Evolutionary conservation across 768 basidiomycete species (phyloP).

Genomic region (Thelephora ganbajun): DNA sequence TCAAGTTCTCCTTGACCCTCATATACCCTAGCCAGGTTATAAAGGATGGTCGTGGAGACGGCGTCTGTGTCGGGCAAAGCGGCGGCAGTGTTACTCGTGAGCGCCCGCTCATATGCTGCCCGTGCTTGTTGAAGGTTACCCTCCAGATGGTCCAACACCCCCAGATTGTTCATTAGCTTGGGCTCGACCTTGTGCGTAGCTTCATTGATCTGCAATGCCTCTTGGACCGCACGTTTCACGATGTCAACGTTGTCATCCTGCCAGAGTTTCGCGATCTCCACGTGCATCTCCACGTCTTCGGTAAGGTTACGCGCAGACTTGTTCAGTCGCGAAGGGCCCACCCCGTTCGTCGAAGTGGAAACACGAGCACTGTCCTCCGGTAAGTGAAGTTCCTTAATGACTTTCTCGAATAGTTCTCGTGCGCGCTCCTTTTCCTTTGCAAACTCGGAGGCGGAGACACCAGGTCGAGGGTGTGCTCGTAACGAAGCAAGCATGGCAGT

Average conservation of each 20-base stretch:
- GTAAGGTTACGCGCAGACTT: constrained; percentile 37
- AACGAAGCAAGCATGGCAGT: constrained; percentile 83
- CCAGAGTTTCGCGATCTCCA: constrained; percentile 87
- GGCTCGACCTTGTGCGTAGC: constrained; percentile 36
- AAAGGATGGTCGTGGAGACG: constrained; percentile 72
- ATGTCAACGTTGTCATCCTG: constrained; percentile 68
- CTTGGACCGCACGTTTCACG: constrained; percentile 56
- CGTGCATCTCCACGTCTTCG: constrained; percentile 76
- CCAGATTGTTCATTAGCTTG: constrained; percentile 70
- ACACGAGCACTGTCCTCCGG: constrained; percentile 29
- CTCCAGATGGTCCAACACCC: constrained; percentile 59
- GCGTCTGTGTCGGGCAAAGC: constrained; percentile 40
- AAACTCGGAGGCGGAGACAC: constrained; percentile 60
- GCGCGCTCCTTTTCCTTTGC: constrained; percentile 60
- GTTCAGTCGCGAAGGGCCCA: constrained; percentile 6
- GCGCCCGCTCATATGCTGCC: constrained; percentile 57
- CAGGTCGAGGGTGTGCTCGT: constrained; percentile 70
- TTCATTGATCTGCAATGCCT: constrained; percentile 56
- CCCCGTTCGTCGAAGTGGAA: constrained; percentile 19
- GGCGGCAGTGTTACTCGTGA: constrained; percentile 31
- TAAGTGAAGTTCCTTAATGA: constrained; percentile 45
- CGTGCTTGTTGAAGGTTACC: constrained; percentile 42
- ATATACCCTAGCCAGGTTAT: constrained; percentile 85
- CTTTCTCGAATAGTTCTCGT: constrained; percentile 70
- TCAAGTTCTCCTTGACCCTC: constrained; percentile 68